These are phyloP conservation scores for Phaffomyces thermotolerans DNA, from an alignment of 805 yeast species.

Conservation along the genomic window DNA sequence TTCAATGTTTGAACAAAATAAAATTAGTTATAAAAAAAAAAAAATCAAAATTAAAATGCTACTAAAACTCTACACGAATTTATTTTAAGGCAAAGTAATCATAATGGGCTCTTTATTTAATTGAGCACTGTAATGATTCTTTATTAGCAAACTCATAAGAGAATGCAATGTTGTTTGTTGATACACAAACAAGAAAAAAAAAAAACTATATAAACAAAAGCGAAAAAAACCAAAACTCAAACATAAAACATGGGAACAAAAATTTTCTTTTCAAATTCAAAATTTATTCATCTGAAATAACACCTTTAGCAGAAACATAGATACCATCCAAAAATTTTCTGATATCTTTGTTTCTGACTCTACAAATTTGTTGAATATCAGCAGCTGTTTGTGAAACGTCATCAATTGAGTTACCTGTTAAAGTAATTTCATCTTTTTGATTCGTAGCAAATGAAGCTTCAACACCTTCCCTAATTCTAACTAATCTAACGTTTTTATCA, in stretches of 20 bases:
- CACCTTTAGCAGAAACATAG: slow-evolving; percentile 94
- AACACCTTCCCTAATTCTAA: slow-evolving; percentile 86
- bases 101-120: slow-evolving; percentile 12
- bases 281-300: slow-evolving; percentile 50
- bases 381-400: slow-evolving; percentile 98
- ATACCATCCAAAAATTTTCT: slow-evolving; percentile 99
- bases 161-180: background rate
- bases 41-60: background rate
- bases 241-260: background rate
- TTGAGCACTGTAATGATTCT: slow-evolving; percentile 13
- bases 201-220: background rate
- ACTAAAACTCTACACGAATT: background rate
- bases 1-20: too few species aligned
- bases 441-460: slow-evolving; percentile 68
- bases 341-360: slow-evolving; percentile 99
- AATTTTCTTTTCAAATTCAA: background rate
- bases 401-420: slow-evolving; percentile 94
- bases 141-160: background rate
- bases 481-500: slow-evolving; percentile 93
- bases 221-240: background rate
- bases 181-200: background rate
- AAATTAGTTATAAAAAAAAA: too few species aligned
- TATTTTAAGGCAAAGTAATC: slow-evolving; percentile 4
- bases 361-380: slow-evolving; percentile 94
- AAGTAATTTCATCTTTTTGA: slow-evolving; percentile 91